Evolutionary conservation across 805 yeast genomes (phyloP).

Genomic region (Candida peoriensis): DNA sequence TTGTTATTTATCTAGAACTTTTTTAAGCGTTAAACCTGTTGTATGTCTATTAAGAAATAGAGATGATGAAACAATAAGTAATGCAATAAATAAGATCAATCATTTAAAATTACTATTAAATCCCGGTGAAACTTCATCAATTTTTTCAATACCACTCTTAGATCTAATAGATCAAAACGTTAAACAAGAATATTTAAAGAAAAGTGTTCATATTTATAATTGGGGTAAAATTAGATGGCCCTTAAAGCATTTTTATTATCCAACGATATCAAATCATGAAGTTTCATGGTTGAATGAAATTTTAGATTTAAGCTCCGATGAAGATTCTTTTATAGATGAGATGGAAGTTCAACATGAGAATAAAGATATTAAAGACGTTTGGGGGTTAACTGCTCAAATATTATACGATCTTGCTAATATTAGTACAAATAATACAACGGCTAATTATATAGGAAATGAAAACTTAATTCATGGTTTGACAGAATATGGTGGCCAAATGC

Average conservation of each 20-base stretch:
- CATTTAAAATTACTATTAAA: slow-evolving; percentile 46
- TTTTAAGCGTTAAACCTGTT: slow-evolving; percentile 79
- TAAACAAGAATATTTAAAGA: slow-evolving; percentile 28
- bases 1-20: slow-evolving; percentile 74
- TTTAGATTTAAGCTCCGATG: slow-evolving; percentile 55
- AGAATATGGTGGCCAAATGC: slow-evolving; percentile 52
- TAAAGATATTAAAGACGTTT: slow-evolving; percentile 58
- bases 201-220: slow-evolving; percentile 31
- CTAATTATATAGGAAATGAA: slow-evolving; percentile 52
- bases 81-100: slow-evolving; percentile 15
- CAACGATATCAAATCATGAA: slow-evolving; percentile 48
- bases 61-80: slow-evolving; percentile 12
- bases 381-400: slow-evolving; percentile 83
- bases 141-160: slow-evolving; percentile 64
- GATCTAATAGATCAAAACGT: slow-evolving; percentile 41
- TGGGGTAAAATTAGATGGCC: slow-evolving; percentile 78
- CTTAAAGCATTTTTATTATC: slow-evolving; percentile 56
- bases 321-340: slow-evolving; percentile 29
- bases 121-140: slow-evolving; percentile 72
- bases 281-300: slow-evolving; percentile 59
- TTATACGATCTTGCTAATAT: slow-evolving; percentile 65
- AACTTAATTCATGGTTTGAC: slow-evolving; percentile 55
- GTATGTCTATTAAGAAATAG: slow-evolving; percentile 51
- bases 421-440: slow-evolving; percentile 30
- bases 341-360: slow-evolving; percentile 25